A percentile compares a stretch with the other conserved stretches of the same genome.
Conservation (phyloP, 1,284 basidiomycete genomes). For the Naganishia sp. region DNA sequence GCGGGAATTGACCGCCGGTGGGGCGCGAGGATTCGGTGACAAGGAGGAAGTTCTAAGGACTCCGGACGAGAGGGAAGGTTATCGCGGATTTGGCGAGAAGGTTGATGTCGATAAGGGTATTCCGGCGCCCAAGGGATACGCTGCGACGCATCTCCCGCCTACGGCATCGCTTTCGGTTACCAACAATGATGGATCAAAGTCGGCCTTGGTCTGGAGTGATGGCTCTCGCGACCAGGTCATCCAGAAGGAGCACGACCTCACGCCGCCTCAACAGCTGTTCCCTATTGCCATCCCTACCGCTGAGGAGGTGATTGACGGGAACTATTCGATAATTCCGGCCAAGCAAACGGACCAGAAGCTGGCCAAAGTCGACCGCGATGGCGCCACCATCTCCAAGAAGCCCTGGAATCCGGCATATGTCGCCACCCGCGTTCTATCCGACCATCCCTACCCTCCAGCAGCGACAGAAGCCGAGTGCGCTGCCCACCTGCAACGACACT, state of each 20-base stretch:
- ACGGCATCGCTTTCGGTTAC: constrained; percentile 16
- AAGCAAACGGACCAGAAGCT: constrained; percentile 8
- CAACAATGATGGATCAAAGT: constrained; percentile 10
- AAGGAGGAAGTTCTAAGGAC: constrained; percentile 14
- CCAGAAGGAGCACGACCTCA: constrained; percentile 27
- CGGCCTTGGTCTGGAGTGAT: constrained; percentile 22
- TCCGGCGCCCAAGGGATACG: constrained; percentile 3
- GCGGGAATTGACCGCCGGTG: constrained; percentile 14
- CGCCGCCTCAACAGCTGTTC: constrained; percentile 22
- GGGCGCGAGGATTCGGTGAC: constrained; percentile 2
- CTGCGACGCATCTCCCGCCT: constrained; percentile 12
- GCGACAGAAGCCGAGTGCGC: constrained; percentile 26
- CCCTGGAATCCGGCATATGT: constrained; percentile 31
- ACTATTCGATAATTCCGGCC: constrained; percentile 13
- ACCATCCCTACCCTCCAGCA: constrained; percentile 27
- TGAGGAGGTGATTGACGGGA: constrained; percentile 14
- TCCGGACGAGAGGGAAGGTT: constrained; percentile 18
- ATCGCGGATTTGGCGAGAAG: constrained; percentile 17
- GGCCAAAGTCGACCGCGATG: not conserved
- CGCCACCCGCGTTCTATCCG: constrained; percentile 29
- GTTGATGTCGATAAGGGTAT: constrained; percentile 1
- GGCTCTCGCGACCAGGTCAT: constrained; percentile 20
- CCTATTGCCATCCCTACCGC: constrained; percentile 24
- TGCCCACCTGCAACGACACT: constrained; percentile 32
- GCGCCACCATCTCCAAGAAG: not conserved